These are phyloP conservation scores for Funneliformis caledonium DNA, from an alignment of 371 early-diverging fungal species.

Conservation along the genomic window DNA sequence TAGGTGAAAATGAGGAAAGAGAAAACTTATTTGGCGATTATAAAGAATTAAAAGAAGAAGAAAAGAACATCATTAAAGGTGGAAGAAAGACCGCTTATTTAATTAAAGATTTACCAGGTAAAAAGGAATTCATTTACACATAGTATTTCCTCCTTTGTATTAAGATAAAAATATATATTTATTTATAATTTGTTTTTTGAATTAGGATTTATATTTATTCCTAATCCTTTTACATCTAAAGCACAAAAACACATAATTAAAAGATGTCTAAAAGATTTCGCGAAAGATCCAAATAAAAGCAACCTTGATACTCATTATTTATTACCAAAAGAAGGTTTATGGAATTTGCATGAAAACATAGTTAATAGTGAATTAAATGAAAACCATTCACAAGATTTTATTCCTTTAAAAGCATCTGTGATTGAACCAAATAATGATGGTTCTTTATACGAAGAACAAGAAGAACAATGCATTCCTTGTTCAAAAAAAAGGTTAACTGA, in stretches of 20 bases:
- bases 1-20: not conserved
- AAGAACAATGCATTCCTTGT: too few species aligned
- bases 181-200: not conserved
- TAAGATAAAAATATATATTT: not conserved
- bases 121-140: not conserved
- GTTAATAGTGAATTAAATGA: conserved; percentile 43
- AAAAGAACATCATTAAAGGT: not conserved
- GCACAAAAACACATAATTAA: conserved; percentile 70
- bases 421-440: conserved; percentile 9
- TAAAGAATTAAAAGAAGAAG: not conserved
- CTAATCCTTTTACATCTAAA: conserved; percentile 67
- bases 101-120: conserved; percentile 26
- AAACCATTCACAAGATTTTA: conserved; percentile 44
- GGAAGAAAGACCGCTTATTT: conserved; percentile 11
- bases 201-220: conserved; percentile 76
- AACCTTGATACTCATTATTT: conserved; percentile 85
- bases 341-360: conserved; percentile 60
- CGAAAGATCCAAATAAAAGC: conserved; percentile 75
- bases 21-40: conserved; percentile 1
- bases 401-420: conserved; percentile 44
- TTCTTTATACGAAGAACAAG: not conserved
- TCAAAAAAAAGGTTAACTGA: not conserved
- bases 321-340: conserved; percentile 70
- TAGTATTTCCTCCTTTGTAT: not conserved
- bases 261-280: conserved; percentile 67